Evolutionary conservation across 176 grass and related monocot genomes (phyloP), one percentile per base, ranked within the genome.

Genomic region (Rhynchospora tenuis): DNA sequence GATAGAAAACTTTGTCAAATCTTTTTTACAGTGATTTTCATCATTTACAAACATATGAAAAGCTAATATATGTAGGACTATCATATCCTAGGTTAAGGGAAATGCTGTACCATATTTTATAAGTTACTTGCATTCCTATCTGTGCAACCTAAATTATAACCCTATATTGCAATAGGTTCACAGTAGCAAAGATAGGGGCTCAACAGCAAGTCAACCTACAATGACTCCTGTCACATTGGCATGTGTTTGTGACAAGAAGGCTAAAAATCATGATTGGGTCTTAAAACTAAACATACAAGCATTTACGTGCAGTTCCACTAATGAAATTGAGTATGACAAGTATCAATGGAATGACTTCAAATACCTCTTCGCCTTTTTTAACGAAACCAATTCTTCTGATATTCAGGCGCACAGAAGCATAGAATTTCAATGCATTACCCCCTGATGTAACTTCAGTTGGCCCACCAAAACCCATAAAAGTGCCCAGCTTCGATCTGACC

Each of bases 311-410:
- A 54, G 38, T 70, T 28, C 48, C 38, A 45, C 13, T 29, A 55
- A 76, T 10, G 48, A 46, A 76, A 55, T 28, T 2, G 24, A 55
- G 72, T 28, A 31, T 6, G 17, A 76, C 0, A 4, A 76, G 23
- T 76, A 55, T 54, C 52, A 54, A 79, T 60, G 13, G 31, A 73
- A 61, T 8, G 14, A 83, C 29, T 31, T 16, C 23, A 54, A 79
- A 82, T 95, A 99, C 96, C 86, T 95, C 96, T 89, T 99, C 96
- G 3, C 89, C 89, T 83, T 93, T 99, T 85, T 99, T 99, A 85
- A 99, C 91, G 48, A 91, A 88, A 70, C 93, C 96, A 84, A 95
- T 59, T 73, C 96, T 85, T 78, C 45, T 93, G 84, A 95, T 99
- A 78, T 99, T 95, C 84, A 99, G 16, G 16, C 96, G 91, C 31